Conservation (phyloP, 1,284 basidiomycete genomes). For the Malassezia obtusa region DNA sequence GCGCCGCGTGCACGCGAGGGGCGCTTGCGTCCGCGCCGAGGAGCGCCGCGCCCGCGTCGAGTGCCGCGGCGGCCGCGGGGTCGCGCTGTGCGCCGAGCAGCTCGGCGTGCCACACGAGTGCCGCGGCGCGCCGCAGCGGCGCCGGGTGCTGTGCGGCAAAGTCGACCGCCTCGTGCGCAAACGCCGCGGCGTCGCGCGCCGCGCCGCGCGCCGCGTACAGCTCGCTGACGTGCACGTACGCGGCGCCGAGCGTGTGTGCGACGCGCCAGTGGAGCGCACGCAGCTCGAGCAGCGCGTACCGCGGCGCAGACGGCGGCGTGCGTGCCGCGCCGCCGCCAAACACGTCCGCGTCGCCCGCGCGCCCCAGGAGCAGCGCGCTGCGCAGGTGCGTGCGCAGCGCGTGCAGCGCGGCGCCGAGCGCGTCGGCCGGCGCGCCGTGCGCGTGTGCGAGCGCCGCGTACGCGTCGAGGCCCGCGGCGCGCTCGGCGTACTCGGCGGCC, state of each 20-base stretch:
- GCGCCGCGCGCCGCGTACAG: constrained; percentile 34
- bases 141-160: constrained; percentile 22
- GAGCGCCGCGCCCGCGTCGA: not conserved
- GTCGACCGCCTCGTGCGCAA: constrained; percentile 32
- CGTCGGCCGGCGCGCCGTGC: not conserved
- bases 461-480: constrained; percentile 3
- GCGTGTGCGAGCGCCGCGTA: not conserved
- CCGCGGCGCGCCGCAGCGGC: constrained; percentile 21
- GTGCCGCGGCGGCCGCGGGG: too few species aligned
- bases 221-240: constrained; percentile 21
- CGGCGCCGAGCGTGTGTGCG: too few species aligned
- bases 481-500: not conserved
- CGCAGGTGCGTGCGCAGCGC: constrained; percentile 9
- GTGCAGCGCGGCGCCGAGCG: not conserved
- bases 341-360: not conserved
- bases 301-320: not conserved
- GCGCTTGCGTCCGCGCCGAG: too few species aligned
- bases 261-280: constrained; percentile 7
- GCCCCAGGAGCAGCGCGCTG: not conserved
- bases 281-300: not conserved
- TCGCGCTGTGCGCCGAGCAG: constrained; percentile 21
- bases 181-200: constrained; percentile 32
- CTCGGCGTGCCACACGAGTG: constrained; percentile 27
- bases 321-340: not conserved
- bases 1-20: not conserved